phyloP scores from a whole-genome alignment of 768 basidiomycete genomes.

The Leccinum incarnatum region DNA sequence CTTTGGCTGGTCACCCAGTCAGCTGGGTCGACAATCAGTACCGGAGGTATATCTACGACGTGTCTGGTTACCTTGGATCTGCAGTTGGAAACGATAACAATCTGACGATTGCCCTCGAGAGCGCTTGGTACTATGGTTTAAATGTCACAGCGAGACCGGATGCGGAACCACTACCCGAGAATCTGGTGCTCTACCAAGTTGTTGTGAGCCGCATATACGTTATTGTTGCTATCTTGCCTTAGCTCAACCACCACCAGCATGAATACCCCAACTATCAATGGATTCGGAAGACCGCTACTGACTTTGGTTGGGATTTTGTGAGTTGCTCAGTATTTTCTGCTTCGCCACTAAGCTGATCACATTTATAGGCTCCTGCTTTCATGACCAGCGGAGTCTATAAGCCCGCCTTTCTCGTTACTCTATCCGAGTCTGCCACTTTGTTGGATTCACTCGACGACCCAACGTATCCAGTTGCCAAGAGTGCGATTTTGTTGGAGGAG shows the following conservation, averaged over 20 bases:
- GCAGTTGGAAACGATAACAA: no score
- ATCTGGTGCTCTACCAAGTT: conserved; percentile 16
- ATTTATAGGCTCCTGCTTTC: no score
- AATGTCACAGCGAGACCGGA: conserved; percentile 52
- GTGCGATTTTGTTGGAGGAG: no score
- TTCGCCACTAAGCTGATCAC: no score
- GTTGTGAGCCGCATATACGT: conserved; percentile 26
- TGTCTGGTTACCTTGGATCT: no score
- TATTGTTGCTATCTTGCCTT: not conserved
- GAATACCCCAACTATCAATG: conserved; percentile 50
- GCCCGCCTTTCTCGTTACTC: no score
- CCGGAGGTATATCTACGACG: no score
- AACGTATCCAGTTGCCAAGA: no score
- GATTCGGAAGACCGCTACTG: conserved; percentile 49
- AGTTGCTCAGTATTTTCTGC: not conserved
- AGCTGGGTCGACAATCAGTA: conserved; percentile 32
- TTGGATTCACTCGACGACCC: no score
- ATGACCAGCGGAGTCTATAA: no score
- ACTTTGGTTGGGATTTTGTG: conserved; percentile 67
- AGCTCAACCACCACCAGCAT: conserved; percentile 32
- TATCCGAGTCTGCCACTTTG: no score
- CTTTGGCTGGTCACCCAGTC: conserved; percentile 47
- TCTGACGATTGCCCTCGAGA: conserved; percentile 45
- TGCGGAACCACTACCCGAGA: conserved; percentile 41
- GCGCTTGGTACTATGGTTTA: conserved; percentile 50